These are phyloP conservation scores for Phragmites australis DNA, from an alignment of 176 grass and related monocot species.

Conservation along the genomic window DNA sequence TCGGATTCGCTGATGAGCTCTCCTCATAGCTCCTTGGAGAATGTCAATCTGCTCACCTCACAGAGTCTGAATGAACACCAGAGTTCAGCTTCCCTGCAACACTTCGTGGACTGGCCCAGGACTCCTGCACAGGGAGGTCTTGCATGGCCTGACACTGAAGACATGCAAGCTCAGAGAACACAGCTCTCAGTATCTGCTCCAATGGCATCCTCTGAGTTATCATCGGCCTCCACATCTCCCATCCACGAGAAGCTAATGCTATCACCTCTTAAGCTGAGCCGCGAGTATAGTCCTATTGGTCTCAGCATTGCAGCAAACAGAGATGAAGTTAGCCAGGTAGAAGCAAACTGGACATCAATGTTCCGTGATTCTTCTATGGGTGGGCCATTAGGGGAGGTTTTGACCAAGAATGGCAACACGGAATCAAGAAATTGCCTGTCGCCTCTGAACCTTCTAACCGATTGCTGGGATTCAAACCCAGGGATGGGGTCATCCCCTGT, in stretches of 20 bases:
- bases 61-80: constrained; percentile 58
- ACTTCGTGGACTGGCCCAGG: constrained; percentile 75
- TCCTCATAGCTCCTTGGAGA: constrained; percentile 56
- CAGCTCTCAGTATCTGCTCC: constrained; percentile 82
- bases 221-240: constrained; percentile 72
- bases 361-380: constrained; percentile 70
- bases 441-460: constrained; percentile 68
- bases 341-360: constrained; percentile 58
- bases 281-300: constrained; percentile 51
- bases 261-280: constrained; percentile 63
- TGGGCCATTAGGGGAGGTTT: constrained; percentile 79
- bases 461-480: constrained; percentile 64
- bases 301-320: constrained; percentile 20
- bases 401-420: constrained; percentile 47
- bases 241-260: constrained; percentile 69
- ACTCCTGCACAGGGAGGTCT: constrained; percentile 54
- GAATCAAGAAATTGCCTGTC: constrained; percentile 39
- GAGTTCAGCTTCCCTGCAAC: constrained; percentile 60
- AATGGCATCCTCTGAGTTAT: constrained; percentile 64
- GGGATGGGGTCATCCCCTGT: constrained; percentile 66
- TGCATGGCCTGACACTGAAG: constrained; percentile 71
- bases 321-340: constrained; percentile 32
- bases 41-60: constrained; percentile 46
- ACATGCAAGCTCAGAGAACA: constrained; percentile 69
- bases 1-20: constrained; percentile 55